Base-by-base conservation (phyloP, 208 protist species). In the Crithidia acanthocephali region DNA sequence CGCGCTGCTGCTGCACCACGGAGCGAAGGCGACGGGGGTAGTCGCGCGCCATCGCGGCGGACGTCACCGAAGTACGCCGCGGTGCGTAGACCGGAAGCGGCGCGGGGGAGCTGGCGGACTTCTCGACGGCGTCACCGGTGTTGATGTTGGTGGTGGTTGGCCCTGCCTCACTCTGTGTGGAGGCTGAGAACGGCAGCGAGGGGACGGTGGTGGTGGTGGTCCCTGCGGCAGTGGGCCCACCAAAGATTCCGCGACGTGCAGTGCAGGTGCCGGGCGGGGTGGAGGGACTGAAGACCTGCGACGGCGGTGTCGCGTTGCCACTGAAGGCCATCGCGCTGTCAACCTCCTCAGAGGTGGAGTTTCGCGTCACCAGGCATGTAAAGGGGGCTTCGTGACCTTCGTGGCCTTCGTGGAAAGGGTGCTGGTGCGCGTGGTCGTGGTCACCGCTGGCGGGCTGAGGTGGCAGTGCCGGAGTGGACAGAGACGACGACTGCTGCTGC, bases 1-100 rank as follows among this genome's bases (percentile, higher is more conserved):
- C n/a, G 22, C 56, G 58, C 40, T 63, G 58, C 40, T 63, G 35
- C n/a, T 63, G 58, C 27, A 63, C 58, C 11, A 23, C 22, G 25
- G 40, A 35, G 40, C 40, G 58, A 4, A 63, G 58, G 40, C 58
- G 22, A 9, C 32, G 58, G 1, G 58, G 23, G 40, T 51, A 48
- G 58, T 63, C 40, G 23, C 56, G 28, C 7, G 6, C 28, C 8
- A 30, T 2, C 20, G 56, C 25, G 5, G 50, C 23, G n/a, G 50
- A 56, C 23, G 50, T 9, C 25, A 18, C 50, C 23, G 50, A 6
- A 2, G 25, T 7, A 22, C 45, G 45, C 45, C 18, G 45, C 18
- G 45, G 45, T 16, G 45, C 20, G 4, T 4, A 16, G 4, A 22
- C 9, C 15, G 45, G 45, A 13, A 50, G 10, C 45, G 45, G 45